Base-by-base conservation (phyloP, 2,329 filamentous ascomycete species). In the Hymenoscyphus occultus region DNA sequence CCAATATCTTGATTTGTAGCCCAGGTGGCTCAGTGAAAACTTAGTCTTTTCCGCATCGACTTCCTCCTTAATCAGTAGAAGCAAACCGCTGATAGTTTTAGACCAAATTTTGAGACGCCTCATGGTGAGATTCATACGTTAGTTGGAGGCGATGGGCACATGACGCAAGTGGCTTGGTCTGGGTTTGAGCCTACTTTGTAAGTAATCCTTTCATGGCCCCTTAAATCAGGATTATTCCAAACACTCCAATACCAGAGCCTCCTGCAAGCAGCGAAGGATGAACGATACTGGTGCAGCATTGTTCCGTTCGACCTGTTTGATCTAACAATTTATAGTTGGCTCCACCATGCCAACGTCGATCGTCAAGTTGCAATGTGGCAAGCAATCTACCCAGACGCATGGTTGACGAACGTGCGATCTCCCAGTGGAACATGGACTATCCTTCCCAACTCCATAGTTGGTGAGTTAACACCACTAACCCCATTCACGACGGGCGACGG, bases 281-380 rank as follows among this genome's bases (percentile, higher is more conserved):
- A 28, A 2, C 28, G 28, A 28, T 28, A 28, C 1, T 28, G 28
- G 28, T 28, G 28, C 28, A 28, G 3, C 3, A 28, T 28, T 28
- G 28, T 28, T 28, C 28, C 28, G 2, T 3, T 28, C 2, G 28
- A 28, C 2, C 28, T 28, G 28, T 28, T 28, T 28, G 3, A 3
- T 82, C 4, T 83, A 83, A 80, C 81, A 71, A 66, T 75, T n/a
- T 39, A 28, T 31, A 82, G 80, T 67, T 80, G 81, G 78, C 77
- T 84, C 9, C 81, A 83, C 67, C 81, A 83, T 76, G 76, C 80
- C 69, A 87, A 89, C 72, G 78, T 89, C 62, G 86, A 89, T 71
- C 81, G 86, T 19, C 79, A 89, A 13, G 83, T 85, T 66, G 81
- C 84, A 1, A 74, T 83, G 63, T 83, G 79, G 79, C 77, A 83